Conservation (phyloP, 768 basidiomycete genomes). For the Mrakia hoshinonis region DNA sequence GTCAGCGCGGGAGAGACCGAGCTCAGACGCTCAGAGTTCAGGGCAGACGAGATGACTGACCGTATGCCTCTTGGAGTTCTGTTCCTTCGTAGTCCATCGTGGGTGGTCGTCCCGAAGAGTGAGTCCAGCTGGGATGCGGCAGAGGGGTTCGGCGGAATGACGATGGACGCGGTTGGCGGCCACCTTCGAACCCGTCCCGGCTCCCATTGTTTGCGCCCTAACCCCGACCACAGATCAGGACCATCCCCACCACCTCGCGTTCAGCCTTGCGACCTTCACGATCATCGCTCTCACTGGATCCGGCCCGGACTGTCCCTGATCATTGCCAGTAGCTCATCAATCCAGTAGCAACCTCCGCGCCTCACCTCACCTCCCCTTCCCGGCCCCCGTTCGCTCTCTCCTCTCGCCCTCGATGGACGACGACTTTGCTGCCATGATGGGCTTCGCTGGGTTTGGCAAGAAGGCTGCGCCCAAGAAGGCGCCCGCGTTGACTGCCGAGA, state of each 20-base stretch:
- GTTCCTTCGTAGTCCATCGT: constrained; percentile 55
- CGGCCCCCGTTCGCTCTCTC: not conserved
- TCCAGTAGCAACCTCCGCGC: not conserved
- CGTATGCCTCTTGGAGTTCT: constrained; percentile 89
- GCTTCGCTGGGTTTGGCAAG: constrained; percentile 43
- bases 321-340: too few relatives aligned
- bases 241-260: too few relatives aligned
- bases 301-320: too few relatives aligned
- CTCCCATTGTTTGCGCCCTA: not conserved
- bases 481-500: constrained; percentile 31
- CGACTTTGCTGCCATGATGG: constrained; percentile 32
- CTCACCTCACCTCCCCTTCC: not conserved
- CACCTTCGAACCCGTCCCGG: not conserved
- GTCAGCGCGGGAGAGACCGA: not conserved
- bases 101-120: not conserved
- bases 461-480: constrained; percentile 36
- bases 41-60: constrained; percentile 45
- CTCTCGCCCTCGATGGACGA: constrained; percentile 40
- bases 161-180: not conserved
- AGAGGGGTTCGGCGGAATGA: not conserved
- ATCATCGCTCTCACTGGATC: too few relatives aligned
- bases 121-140: too few relatives aligned
- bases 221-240: not conserved
- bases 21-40: not conserved
- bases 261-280: too few relatives aligned